A percentile compares a stretch with the other conserved stretches of the same genome.
Conservation (phyloP, 108 stramenopile species). For the Aurantiochytrium sp. region DNA sequence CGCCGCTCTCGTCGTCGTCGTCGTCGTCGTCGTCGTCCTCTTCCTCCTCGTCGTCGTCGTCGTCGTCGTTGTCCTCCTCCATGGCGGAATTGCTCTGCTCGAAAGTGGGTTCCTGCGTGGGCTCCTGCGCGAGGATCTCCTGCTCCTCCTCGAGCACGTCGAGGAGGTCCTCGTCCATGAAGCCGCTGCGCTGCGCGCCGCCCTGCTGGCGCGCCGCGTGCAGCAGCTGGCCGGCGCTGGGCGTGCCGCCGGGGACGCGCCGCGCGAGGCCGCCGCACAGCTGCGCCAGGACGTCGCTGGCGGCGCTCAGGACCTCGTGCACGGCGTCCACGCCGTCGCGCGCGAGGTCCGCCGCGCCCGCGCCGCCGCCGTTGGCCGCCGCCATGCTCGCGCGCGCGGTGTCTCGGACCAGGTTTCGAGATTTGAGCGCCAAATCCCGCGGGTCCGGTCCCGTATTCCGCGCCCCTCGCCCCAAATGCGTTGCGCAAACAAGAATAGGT, state of each 20-base stretch:
- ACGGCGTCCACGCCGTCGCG: constrained; percentile 28
- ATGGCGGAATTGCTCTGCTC: not conserved
- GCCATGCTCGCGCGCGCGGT: not conserved
- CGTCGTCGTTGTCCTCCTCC: constrained; percentile 4
- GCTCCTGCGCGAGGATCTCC: not conserved
- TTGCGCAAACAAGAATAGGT: too few relatives aligned
- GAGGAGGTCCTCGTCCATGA: not conserved
- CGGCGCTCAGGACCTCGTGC: not conserved
- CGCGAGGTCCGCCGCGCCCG: not conserved
- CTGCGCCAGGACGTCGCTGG: not conserved
- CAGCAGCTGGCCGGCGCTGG: constrained; percentile 42
- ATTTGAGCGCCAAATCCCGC: not conserved
- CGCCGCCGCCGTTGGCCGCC: too few relatives aligned
- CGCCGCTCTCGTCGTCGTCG: not conserved
- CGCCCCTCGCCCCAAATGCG: too few relatives aligned
- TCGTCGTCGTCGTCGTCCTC: not conserved
- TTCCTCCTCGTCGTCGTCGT: not conserved
- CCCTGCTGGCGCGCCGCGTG: not conserved
- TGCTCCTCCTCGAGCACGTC: not conserved
- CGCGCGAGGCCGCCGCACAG: not conserved
- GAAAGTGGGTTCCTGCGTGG: not conserved
- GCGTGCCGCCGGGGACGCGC: not conserved
- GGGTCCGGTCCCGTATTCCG: not conserved
- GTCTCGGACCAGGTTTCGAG: too few relatives aligned
- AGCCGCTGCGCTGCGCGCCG: not conserved